Evolutionary conservation across 768 basidiomycete genomes (phyloP), one percentile per base, ranked within the genome.

Genomic region (Exidia glandulosa): DNA sequence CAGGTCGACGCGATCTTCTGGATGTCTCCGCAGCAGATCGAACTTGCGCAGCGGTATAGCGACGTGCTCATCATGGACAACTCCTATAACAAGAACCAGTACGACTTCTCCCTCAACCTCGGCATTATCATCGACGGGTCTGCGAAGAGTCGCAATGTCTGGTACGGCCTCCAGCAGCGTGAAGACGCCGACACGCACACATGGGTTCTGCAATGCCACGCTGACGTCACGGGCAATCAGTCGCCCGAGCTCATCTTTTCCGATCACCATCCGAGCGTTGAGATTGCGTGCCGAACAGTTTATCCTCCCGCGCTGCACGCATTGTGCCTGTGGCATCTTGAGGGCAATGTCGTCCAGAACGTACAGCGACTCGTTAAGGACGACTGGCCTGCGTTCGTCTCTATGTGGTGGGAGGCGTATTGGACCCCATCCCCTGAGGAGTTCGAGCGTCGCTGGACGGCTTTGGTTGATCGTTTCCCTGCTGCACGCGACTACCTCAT

Each of bases 361-460:
- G 10, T 36, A 16, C 34, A 10, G 10, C 34, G 10, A 9, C 10
- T 2, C 1, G 10, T 36, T 2, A 9, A 16, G 19, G 19, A 9
- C 3, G 57, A 68, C 1, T 71, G 67, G 68, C 19, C 48, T 2
- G 4, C 61, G 0, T 74, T 74, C 60, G 62, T 55, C 3, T 30
- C 57, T 0, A 59, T 65, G 29, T 74, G 74, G 54, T 75, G 73
- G 72, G 50, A 5, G 19, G 61, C 62, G 1, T 73, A 72, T 58
- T 61, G 61, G 27, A 67, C 69, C 2, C 64, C 71, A 6, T 74
- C 72, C 13, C 71, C 73, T 1, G 66, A 68, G 5, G 71, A 27
- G 33, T 58, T 58, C 45, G 57, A 58, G 7, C 3, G 3, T 2
- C 27, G 1, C 3, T 47, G 31, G 60, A 30, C 19, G 5, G 2